Base-by-base conservation (phyloP, 352 stramenopile genomes). In the Blastocystis hominis region DNA sequence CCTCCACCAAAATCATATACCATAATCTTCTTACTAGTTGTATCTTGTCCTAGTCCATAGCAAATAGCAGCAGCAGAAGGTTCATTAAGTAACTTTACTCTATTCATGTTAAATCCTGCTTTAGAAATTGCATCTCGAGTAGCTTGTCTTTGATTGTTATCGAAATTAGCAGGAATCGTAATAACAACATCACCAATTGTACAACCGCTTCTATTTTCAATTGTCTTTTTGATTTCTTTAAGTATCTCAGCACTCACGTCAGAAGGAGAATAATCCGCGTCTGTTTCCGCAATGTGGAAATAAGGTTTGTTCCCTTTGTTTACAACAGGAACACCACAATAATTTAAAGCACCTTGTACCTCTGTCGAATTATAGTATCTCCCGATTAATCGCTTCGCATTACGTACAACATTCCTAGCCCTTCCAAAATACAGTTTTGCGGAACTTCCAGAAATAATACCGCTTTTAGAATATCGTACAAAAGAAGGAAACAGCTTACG, bases 351-450 rank as follows among this genome's bases (percentile, higher is more conserved):
- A 15, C 13, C 10, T 91, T 98, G 95, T 61, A 99, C 96, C 50
- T 94, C 97, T 91, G 98, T 97, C 91, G 99, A 97, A 75, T 92
- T 95, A 90, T 93, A 95, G 66, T 94, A 93, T 62, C 96, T 93
- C 70, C 97, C 97, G 88, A 99, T 99, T 47, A 99, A 92, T 89
- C 97, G 96, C 93, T 99, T 99, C 75, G 98, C 96, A 90, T 99
- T 96, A 90, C 98, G 99, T 54, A 99, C 90, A 88, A 97, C 99
- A 91, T 98, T 98, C 15, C 97, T 96, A 92, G 99, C 98, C 90
- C 97, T 97, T 30, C 96, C 97, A 54, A 95, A 96, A 91, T 99
- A 95, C 91, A 98, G 98, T 94, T 99, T 99, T 89, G 97, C 97
- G 46, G 95, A 95, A 90, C 98, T 95, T 77, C 97, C 97, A 84